Conservation (phyloP, 2,329 filamentous ascomycete genomes). For the Graphilbum ipis-grandicollis region DNA sequence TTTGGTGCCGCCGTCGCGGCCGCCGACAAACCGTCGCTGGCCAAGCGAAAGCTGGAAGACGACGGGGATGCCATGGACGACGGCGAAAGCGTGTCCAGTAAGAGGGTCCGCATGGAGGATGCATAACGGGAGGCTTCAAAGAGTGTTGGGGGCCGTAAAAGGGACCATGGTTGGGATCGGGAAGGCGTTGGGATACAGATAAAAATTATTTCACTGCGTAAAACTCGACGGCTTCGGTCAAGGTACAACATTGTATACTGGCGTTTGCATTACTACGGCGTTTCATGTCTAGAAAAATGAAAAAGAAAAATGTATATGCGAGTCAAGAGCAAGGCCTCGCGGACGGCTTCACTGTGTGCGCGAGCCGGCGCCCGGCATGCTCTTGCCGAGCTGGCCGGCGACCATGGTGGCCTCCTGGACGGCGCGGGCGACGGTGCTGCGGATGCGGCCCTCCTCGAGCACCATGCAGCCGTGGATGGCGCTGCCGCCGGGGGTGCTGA, state of each 20-base stretch:
- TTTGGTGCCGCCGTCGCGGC: background rate
- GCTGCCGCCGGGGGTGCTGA: conserved; percentile 62
- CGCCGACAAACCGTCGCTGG: conserved; percentile 1
- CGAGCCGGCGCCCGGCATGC: conserved; percentile 27
- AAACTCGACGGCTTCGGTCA: too few relatives aligned
- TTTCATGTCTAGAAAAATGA: too few relatives aligned
- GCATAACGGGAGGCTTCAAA: background rate
- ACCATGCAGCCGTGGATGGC: conserved; percentile 59
- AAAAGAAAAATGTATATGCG: too few relatives aligned
- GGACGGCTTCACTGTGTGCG: too few relatives aligned
- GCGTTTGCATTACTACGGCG: too few relatives aligned
- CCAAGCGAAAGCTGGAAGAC: conserved; percentile 12
- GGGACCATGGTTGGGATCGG: too few relatives aligned
- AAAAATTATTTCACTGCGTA: too few relatives aligned
- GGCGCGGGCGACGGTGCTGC: conserved; percentile 49
- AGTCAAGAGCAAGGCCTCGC: too few relatives aligned
- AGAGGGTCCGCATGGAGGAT: conserved; percentile 3
- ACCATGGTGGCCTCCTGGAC: conserved; percentile 55
- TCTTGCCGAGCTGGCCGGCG: conserved; percentile 46
- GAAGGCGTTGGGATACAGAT: too few relatives aligned
- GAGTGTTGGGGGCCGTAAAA: too few relatives aligned
- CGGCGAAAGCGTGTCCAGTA: conserved; percentile 2
- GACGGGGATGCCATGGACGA: background rate
- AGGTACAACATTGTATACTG: too few relatives aligned
- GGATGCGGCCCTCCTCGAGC: conserved; percentile 54